Percentiles rank a stretch among this genome's conserved stretches.
Conservation (phyloP, 2,329 filamentous ascomycete genomes). For the Bretziella fagacearum region DNA sequence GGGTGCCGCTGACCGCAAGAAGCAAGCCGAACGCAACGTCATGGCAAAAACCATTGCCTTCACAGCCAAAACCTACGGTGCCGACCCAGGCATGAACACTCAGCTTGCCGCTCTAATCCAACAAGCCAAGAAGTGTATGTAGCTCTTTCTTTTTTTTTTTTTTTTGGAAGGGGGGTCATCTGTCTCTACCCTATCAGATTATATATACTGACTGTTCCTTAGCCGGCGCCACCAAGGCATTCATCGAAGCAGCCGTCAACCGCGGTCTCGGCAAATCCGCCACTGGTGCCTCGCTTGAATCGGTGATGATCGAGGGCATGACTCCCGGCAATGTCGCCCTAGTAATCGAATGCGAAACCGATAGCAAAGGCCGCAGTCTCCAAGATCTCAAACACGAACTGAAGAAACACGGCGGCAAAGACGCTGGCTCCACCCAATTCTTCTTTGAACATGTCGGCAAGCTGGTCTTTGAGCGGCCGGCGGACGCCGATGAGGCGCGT, state of each 20-base stretch:
- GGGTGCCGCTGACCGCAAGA: constrained; percentile 65
- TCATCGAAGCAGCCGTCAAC: constrained; percentile 72
- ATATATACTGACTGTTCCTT: too few species aligned
- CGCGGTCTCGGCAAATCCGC: constrained; percentile 72
- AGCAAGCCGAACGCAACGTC: constrained; percentile 50
- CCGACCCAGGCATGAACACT: constrained; percentile 48
- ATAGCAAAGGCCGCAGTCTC: constrained; percentile 57
- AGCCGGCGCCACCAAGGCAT: constrained; percentile 65
- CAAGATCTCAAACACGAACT: constrained; percentile 55
- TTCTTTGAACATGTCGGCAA: constrained; percentile 71
- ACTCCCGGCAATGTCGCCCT: constrained; percentile 60
- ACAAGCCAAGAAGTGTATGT: constrained; percentile 58
- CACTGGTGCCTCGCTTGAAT: constrained; percentile 59
- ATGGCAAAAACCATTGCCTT: constrained; percentile 58
- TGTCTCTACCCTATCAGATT: constrained; percentile 13
- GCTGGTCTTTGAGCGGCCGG: constrained; percentile 43
- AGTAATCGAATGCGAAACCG: constrained; percentile 73
- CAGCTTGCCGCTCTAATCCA: constrained; percentile 56
- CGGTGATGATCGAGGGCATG: constrained; percentile 62
- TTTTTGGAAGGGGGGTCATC: too few species aligned
- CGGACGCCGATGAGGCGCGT: background rate
- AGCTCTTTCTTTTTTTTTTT: too few species aligned
- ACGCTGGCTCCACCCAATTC: constrained; percentile 55
- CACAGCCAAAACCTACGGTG: constrained; percentile 41
- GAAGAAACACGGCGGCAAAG: constrained; percentile 52